Evolutionary conservation across 345 rosid species (phyloP).

Genomic region (Dipteronia dyeriana): DNA sequence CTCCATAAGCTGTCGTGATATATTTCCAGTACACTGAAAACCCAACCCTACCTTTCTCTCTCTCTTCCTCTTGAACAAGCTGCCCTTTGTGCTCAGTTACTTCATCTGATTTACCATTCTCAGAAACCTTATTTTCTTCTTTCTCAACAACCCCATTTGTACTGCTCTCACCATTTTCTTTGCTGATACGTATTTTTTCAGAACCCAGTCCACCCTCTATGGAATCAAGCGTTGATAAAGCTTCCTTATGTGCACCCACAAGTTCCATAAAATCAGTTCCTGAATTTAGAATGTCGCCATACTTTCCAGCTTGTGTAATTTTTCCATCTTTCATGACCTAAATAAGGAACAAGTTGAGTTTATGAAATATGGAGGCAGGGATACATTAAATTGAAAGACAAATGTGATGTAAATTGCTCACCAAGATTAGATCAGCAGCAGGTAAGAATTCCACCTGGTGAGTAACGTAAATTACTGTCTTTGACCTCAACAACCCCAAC

Average conservation of each 20-base stretch:
- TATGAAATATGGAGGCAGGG: background rate
- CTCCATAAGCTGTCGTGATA: conserved; percentile 61
- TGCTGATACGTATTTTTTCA: conserved; percentile 17
- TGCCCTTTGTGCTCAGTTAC: conserved; percentile 48
- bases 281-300: conserved; percentile 53
- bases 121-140: conserved; percentile 27
- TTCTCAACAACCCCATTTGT: conserved; percentile 17
- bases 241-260: conserved; percentile 72
- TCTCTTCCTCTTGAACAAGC: conserved; percentile 82
- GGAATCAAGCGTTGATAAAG: conserved; percentile 54
- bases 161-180: conserved; percentile 22
- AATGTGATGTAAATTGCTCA: conserved; percentile 29
- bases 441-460: conserved; percentile 88
- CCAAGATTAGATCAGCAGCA: conserved; percentile 75
- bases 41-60: conserved; percentile 81
- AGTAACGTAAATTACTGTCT: conserved; percentile 76
- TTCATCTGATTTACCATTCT: conserved; percentile 39
- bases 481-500: conserved; percentile 49
- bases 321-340: conserved; percentile 87
- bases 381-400: background rate
- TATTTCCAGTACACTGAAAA: conserved; percentile 68
- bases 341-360: conserved; percentile 3
- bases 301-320: conserved; percentile 72
- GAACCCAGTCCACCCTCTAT: conserved; percentile 33
- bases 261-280: conserved; percentile 77